Evolutionary conservation across 805 yeast species (phyloP).

Genomic region (Saccharomyces mikatae): DNA sequence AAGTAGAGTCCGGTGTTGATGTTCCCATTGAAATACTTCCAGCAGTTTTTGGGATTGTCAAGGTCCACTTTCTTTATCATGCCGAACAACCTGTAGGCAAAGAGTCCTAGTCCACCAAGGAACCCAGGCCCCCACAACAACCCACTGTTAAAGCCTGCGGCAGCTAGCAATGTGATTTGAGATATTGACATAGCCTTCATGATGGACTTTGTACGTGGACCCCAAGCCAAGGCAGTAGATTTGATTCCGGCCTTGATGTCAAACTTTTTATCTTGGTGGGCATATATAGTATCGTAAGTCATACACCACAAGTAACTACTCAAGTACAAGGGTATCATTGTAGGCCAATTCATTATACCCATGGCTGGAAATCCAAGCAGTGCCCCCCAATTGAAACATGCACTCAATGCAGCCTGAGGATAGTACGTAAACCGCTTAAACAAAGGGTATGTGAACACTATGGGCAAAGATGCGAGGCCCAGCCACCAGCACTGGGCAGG

Average conservation of each 20-base stretch:
- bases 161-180: conserved; percentile 55
- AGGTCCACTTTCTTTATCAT: conserved; percentile 72
- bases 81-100: conserved; percentile 56
- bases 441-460: conserved; percentile 82
- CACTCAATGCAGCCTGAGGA: conserved; percentile 77
- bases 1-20: conserved; percentile 67
- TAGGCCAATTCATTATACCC: conserved; percentile 70
- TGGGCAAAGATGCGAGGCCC: conserved; percentile 72
- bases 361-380: conserved; percentile 92
- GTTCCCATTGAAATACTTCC: conserved; percentile 71
- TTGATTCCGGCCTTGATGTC: conserved; percentile 88
- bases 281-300: conserved; percentile 93
- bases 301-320: conserved; percentile 87
- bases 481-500: conserved; percentile 77
- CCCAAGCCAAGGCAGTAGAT: conserved; percentile 95
- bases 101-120: conserved; percentile 53
- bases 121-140: conserved; percentile 75
- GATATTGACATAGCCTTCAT: conserved; percentile 54
- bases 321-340: conserved; percentile 69
- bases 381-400: conserved; percentile 93
- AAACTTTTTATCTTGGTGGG: conserved; percentile 90
- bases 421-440: conserved; percentile 93
- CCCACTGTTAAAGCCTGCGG: conserved; percentile 68
- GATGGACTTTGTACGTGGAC: conserved; percentile 62
- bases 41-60: conserved; percentile 72